A percentile compares a stretch with the other conserved stretches of the same genome.
Conservation (phyloP, 495 filamentous ascomycete genomes). For the Penicillium arizonense region DNA sequence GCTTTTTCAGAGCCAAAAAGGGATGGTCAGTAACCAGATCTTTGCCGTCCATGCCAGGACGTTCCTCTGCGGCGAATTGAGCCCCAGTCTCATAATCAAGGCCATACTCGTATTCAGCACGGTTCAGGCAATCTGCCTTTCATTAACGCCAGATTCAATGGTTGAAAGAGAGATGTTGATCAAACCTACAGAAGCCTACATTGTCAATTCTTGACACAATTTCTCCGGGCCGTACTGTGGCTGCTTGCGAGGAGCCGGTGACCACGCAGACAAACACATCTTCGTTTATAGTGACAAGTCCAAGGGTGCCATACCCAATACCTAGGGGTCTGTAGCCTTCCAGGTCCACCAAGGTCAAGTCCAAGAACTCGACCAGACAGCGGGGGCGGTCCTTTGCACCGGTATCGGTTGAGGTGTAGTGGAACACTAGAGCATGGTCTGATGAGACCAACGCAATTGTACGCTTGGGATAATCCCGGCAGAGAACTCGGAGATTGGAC, state of each 20-base stretch:
- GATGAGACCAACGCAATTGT: slow-evolving; percentile 79
- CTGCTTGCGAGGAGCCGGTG: slow-evolving; percentile 71
- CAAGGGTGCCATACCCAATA: slow-evolving; percentile 84
- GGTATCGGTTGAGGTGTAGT: slow-evolving; percentile 61
- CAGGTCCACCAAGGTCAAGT: slow-evolving; percentile 62
- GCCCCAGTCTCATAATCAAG: slow-evolving; percentile 61
- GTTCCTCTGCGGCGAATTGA: slow-evolving; percentile 49
- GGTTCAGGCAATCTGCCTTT: slow-evolving; percentile 74
- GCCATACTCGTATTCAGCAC: slow-evolving; percentile 73
- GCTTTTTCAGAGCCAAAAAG: slow-evolving; percentile 83
- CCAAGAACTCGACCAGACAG: slow-evolving; percentile 86
- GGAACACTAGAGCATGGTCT: slow-evolving; percentile 79
- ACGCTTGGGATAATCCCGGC: slow-evolving; percentile 71
- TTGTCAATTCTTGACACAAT: slow-evolving; percentile 80
- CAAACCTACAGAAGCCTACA: slow-evolving; percentile 76
- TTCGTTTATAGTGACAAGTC: slow-evolving; percentile 77
- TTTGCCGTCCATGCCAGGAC: slow-evolving; percentile 55
- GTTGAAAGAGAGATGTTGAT: background rate
- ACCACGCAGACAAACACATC: slow-evolving; percentile 96
- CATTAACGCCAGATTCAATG: slow-evolving; percentile 1
- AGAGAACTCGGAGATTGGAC: slow-evolving; percentile 41
- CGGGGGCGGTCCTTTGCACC: slow-evolving; percentile 51
- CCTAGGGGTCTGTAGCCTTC: slow-evolving; percentile 71
- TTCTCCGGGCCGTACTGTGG: slow-evolving; percentile 81
- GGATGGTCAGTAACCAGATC: slow-evolving; percentile 79